Evolutionary conservation across 2,329 filamentous ascomycete genomes (phyloP), one percentile per base, ranked within the genome.

Genomic region (Magnaporthales sp.): DNA sequence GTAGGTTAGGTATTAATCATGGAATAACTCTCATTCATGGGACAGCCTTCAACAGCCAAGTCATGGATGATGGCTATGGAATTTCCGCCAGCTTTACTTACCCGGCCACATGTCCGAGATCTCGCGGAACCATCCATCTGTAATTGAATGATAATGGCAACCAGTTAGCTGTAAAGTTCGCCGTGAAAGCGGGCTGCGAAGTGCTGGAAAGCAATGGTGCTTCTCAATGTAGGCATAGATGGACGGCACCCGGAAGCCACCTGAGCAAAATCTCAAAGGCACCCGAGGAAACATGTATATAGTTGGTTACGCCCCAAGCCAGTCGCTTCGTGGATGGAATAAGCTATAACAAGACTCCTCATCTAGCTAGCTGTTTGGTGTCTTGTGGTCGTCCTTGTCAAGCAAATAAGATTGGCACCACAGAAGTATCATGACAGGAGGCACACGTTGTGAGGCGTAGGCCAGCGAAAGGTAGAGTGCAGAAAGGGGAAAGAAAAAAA

Each of bases 91-190:
- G 22, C 22, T 27, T 67, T 63, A 78, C 79, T 78, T 77, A 84
- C 83, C 86, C 70, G 95, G 94, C 95, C 95, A 99, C 94, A 99
- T 98, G 77, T 95, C 84, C 74, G 91, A 96, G 82, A 97, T 93
- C 84, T 99, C 95, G 80, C 93, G 91, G 90, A 99, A 99, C 95
- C 95, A 99, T 83, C 94, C 95, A 97, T 98, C 95, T 97, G 73
- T 19, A 61, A 66, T 26, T 64, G 67, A 46, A 56, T 29, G 24
- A 46, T 64, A 63, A 51, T 66, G 8, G 26, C 22, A 19, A 10
- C 27, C 22, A 31, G 60, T 22, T 27, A 11, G 54, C 31, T 32
- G 51, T 60, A 29, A 46, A 6, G 19, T 38, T 30, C 4, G 30
- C 5, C 32, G 26, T n/a, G 19, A 22, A 66, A 11, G 8, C 19